phyloP scores from a whole-genome alignment of 2,329 filamentous ascomycete species.

The Fusarium subglutinans region DNA sequence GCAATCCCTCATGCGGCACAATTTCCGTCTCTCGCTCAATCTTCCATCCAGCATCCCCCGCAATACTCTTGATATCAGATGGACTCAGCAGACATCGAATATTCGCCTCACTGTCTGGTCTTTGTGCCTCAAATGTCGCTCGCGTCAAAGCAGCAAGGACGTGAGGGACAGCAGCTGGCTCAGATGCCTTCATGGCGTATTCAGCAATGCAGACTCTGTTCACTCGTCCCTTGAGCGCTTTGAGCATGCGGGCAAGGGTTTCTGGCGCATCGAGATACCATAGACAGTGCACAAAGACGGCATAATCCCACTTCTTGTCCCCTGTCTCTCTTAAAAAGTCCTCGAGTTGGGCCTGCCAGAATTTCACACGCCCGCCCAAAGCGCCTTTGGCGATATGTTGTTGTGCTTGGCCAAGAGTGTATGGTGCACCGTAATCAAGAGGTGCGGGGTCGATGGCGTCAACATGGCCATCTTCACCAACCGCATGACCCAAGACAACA shows the following conservation, averaged over 20 bases:
- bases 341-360: background rate
- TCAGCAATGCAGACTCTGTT: slow-evolving; percentile 1
- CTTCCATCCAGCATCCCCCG: background rate
- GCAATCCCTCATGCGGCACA: background rate
- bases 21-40: background rate
- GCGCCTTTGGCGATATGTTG: background rate
- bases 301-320: background rate
- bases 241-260: background rate
- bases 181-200: slow-evolving; percentile 14
- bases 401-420: slow-evolving; percentile 12
- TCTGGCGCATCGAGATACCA: slow-evolving; percentile 6
- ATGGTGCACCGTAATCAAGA: slow-evolving; percentile 14
- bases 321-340: background rate
- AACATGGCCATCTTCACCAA: background rate
- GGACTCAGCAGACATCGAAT: slow-evolving; percentile 7
- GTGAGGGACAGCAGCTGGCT: background rate
- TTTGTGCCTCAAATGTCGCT: slow-evolving; percentile 3
- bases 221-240: background rate
- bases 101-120: background rate
- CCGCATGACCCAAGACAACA: background rate
- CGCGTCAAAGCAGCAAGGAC: background rate
- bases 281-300: slow-evolving; percentile 3
- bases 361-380: background rate
- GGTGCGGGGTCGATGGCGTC: slow-evolving; percentile 17
- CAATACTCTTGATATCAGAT: background rate